Conservation (phyloP, 148 eudicot species). For the Chenopodium berlandieri region DNA sequence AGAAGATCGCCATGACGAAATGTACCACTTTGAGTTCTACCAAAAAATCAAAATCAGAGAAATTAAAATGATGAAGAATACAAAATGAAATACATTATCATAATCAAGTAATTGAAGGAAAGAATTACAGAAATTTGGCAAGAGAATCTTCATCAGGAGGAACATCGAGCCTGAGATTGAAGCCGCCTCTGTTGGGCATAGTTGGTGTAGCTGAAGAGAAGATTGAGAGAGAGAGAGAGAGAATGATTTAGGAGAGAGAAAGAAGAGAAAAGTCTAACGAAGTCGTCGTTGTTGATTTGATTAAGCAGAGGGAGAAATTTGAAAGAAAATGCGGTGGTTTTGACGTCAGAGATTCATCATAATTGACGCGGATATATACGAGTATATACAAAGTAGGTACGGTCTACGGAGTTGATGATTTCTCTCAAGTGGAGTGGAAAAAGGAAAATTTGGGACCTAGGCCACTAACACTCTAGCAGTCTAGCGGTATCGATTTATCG, state of each 20-base stretch:
- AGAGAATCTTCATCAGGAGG: constrained; percentile 75
- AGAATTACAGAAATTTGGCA: constrained; percentile 61
- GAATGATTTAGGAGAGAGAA: not conserved
- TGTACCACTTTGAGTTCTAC: constrained; percentile 79
- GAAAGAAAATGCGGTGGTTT: not conserved
- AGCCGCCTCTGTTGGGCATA: constrained; percentile 42
- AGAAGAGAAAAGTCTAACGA: constrained; percentile 21
- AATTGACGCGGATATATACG: too few species aligned
- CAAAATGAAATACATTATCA: not conserved
- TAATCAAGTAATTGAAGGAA: too few species aligned
- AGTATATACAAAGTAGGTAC: too few species aligned
- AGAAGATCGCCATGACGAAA: constrained; percentile 90
- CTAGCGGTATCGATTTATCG: too few species aligned
- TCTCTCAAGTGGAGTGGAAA: too few species aligned
- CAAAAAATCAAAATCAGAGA: not conserved
- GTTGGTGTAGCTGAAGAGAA: not conserved
- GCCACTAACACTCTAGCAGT: too few species aligned
- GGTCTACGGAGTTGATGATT: too few species aligned
- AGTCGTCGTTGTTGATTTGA: constrained; percentile 19
- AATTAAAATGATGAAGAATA: not conserved
- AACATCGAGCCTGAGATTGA: constrained; percentile 59
- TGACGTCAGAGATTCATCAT: not conserved
- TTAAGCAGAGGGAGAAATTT: not conserved
- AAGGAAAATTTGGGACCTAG: too few species aligned
- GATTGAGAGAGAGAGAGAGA: not conserved